Evolutionary conservation across 305 asterid genomes (phyloP), one percentile per base, ranked within the genome.

Genomic region (Ruellia speciosa): DNA sequence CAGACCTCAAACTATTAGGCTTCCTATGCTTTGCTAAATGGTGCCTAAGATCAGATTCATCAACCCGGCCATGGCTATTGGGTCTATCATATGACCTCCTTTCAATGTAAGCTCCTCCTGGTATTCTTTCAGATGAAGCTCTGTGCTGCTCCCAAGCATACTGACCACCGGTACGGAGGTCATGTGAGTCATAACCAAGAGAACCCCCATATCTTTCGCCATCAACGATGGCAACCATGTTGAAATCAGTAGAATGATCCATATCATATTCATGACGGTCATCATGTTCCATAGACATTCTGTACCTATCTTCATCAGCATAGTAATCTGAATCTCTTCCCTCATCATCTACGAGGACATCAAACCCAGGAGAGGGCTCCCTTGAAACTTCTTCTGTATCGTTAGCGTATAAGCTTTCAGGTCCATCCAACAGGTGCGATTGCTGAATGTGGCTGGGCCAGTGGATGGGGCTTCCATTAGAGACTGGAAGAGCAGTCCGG

Each of bases 281-380:
- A 24, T 83, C 90, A 35, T 66, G 83, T 47, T 72, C 88, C 69
- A 77, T 77, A 10, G 81, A 35, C 79, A 79, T 77, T 43, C 83
- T 85, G 63, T 75, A 83, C 60, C 73, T 77, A 70, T 81, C 97
- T 64, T 86, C 89, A 52, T 67, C 74, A 10, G 79, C 77, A 69
- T 79, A 89, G 72, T 77, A 86, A 55, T 77, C 87, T 34, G 95
- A 70, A 71, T 81, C 94, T 64, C 86, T 74, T 14, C 72, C 84
- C 51, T 86, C 93, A 53, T 84, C 85, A 65, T 84, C 94, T 43
- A 89, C 97, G 31, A 89, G 93, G 72, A 89, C 95, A 74, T 89
- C 97, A 64, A 89, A 86, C 58, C 94, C 97, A 66, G 97, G 97
- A 55, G 97, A 89, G 60, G 84, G 87, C 65, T 89, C 97, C 77